These are phyloP conservation scores for Tylopilus cervinicoccineus DNA, from an alignment of 768 basidiomycete species.

Conservation along the genomic window DNA sequence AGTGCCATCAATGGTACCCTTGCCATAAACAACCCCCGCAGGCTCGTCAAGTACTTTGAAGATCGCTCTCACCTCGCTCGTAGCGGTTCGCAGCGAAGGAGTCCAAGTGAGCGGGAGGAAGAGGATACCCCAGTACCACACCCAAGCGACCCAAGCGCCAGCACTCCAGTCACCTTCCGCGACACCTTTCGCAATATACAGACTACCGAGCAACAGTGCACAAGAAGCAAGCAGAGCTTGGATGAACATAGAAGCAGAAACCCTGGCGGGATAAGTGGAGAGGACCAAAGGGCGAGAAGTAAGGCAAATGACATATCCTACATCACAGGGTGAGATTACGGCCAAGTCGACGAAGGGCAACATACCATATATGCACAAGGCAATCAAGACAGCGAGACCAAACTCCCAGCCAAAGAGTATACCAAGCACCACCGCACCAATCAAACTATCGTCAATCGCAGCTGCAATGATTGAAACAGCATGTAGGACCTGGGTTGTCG, in stretches of 20 bases:
- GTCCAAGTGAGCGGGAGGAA: slow-evolving; percentile 33
- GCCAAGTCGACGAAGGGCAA: not conserved
- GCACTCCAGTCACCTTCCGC: slow-evolving; percentile 27
- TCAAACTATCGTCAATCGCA: slow-evolving; percentile 72
- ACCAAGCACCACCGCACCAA: slow-evolving; percentile 68
- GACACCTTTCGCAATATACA: slow-evolving; percentile 27
- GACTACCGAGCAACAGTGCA: slow-evolving; percentile 71
- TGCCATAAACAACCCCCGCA: slow-evolving; percentile 79
- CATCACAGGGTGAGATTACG: not conserved
- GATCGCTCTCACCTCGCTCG: slow-evolving; percentile 76
- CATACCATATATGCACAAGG: slow-evolving; percentile 72
- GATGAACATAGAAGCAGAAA: slow-evolving; percentile 31
- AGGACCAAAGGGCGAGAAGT: slow-evolving; percentile 6
- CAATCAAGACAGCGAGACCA: slow-evolving; percentile 61
- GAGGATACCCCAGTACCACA: slow-evolving; percentile 28
- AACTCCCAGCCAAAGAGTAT: slow-evolving; percentile 63
- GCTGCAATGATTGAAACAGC: slow-evolving; percentile 63
- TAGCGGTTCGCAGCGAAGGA: slow-evolving; percentile 61
- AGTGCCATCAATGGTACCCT: slow-evolving; percentile 69
- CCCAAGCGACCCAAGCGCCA: slow-evolving; percentile 28
- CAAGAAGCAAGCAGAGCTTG: slow-evolving; percentile 81
- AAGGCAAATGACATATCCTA: slow-evolving; percentile 19
- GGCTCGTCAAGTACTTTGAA: slow-evolving; percentile 78
- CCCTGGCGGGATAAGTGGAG: slow-evolving; percentile 4
- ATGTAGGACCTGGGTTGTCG: slow-evolving; percentile 16